These are phyloP conservation scores for Hylodesmum podocarpum DNA, from an alignment of 306 rosid genomes.

Conservation along the genomic window DNA sequence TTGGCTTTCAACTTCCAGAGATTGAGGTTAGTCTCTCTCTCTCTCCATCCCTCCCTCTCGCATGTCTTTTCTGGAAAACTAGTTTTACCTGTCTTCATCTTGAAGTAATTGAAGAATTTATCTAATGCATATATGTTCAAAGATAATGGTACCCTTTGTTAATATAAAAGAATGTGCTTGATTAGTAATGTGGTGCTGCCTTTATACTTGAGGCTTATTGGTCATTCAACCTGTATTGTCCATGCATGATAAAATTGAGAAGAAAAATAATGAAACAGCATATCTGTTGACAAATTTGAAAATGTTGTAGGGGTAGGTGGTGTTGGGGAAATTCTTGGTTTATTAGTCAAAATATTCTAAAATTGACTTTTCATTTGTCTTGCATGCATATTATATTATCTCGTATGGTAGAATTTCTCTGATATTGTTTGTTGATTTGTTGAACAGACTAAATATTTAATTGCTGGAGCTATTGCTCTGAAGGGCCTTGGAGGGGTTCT, in stretches of 20 bases:
- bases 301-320: background rate
- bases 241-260: background rate
- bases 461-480: constrained; percentile 48
- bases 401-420: constrained; percentile 7
- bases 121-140: background rate
- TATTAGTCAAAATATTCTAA: background rate
- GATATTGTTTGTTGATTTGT: constrained; percentile 8
- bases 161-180: background rate
- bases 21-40: constrained; percentile 44
- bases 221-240: background rate
- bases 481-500: constrained; percentile 57
- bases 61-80: background rate
- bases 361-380: background rate
- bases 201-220: background rate
- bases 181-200: background rate
- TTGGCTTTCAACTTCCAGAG: constrained; percentile 50
- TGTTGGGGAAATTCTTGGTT: background rate
- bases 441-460: constrained; percentile 43
- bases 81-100: background rate
- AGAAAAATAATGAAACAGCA: background rate
- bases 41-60: background rate
- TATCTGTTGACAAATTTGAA: background rate
- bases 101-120: background rate
- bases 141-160: background rate
- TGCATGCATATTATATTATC: background rate